Evolutionary conservation across 2,329 filamentous ascomycete genomes (phyloP).

Genomic region (Cytospora schulzeri): DNA sequence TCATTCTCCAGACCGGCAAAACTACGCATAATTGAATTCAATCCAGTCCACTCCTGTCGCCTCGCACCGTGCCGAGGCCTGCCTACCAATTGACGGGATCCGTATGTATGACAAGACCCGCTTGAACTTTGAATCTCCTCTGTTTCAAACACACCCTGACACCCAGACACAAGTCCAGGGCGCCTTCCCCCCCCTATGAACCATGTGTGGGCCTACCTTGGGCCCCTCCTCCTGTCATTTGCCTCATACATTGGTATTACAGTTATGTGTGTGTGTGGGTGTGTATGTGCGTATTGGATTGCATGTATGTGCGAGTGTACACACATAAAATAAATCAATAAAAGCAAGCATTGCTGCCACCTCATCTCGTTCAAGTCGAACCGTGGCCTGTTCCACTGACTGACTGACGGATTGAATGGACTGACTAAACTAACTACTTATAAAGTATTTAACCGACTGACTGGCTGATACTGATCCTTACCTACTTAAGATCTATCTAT

Average conservation of each 20-base stretch:
- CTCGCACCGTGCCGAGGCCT: background rate
- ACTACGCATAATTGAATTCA: background rate
- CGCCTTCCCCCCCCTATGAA: conserved; percentile 11
- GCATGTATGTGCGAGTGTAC: background rate
- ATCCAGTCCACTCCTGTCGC: background rate
- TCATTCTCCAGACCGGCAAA: background rate
- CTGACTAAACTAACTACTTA: background rate
- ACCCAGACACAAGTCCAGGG: conserved; percentile 4
- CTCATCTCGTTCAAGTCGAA: background rate
- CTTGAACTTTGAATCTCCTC: background rate
- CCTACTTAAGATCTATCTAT: background rate
- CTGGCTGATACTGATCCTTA: background rate
- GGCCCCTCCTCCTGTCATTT: conserved; percentile 26
- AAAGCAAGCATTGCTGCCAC: conserved; percentile 3
- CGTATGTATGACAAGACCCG: background rate
- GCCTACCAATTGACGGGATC: too few relatives aligned
- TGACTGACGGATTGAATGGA: background rate
- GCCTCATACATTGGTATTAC: conserved; percentile 10
- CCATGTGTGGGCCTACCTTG: conserved; percentile 20
- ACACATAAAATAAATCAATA: background rate
- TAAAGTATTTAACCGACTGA: background rate
- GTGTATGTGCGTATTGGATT: background rate
- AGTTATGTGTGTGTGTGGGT: background rate
- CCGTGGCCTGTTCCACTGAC: background rate
- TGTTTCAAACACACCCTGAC: background rate